These are phyloP conservation scores for Brettanomyces bruxellensis DNA, from an alignment of 805 yeast genomes.

Conservation along the genomic window DNA sequence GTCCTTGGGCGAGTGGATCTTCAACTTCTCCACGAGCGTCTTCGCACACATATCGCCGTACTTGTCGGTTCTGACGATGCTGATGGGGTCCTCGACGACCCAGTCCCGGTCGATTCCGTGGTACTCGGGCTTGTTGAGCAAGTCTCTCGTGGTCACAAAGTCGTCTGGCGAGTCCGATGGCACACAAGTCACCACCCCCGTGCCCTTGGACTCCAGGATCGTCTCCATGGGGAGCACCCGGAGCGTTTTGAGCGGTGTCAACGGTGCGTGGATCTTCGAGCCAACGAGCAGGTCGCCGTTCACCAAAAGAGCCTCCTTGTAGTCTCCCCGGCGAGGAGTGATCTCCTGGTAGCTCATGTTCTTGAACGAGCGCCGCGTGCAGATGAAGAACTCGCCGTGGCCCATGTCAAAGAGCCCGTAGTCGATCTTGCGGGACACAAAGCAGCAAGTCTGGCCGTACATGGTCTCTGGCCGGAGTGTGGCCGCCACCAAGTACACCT, in stretches of 20 bases:
- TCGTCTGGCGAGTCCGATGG: conserved; percentile 99
- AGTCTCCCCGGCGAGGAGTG: conserved; percentile 81
- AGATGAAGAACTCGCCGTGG: conserved; percentile 61
- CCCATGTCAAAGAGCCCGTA: conserved; percentile 91
- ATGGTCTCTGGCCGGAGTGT: conserved; percentile 98
- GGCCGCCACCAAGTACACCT: conserved; percentile 83
- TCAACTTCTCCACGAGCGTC: conserved; percentile 70
- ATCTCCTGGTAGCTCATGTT: conserved; percentile 94
- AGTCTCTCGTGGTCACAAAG: conserved; percentile 75
- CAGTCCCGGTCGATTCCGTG: conserved; percentile 79
- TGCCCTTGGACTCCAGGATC: conserved; percentile 89
- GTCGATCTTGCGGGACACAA: conserved; percentile 87
- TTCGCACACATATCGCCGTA: conserved; percentile 89
- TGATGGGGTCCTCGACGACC: conserved; percentile 66
- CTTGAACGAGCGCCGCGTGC: conserved; percentile 93
- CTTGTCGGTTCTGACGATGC: conserved; percentile 71
- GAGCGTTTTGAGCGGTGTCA: conserved; percentile 58
- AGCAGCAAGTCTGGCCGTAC: conserved; percentile 98
- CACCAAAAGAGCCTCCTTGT: conserved; percentile 47
- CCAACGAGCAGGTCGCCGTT: conserved; percentile 76
- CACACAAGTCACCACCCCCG: conserved; percentile 98
- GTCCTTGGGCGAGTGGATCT: conserved; percentile 94
- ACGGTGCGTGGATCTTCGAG: conserved; percentile 78
- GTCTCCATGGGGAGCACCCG: conserved; percentile 97
- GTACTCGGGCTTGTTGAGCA: conserved; percentile 83